Conservation (phyloP, 345 rosid genomes). For the Clarkia xantiana region DNA sequence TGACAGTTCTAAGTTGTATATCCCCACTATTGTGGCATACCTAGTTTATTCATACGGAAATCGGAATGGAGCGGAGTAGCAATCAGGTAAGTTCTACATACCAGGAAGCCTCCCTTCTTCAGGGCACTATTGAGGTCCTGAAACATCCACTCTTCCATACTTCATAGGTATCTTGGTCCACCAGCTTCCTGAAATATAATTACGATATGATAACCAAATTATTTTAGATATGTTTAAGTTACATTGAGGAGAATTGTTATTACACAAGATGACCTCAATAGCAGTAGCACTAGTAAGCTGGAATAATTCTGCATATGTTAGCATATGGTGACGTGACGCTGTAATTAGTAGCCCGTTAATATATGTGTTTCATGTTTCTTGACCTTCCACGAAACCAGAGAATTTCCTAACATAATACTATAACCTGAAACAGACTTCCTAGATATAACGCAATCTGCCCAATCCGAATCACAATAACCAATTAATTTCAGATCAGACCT, state of each 20-base stretch:
- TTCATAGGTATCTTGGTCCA: conserved; percentile 82
- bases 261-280: conserved; percentile 44
- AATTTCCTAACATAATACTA: too few species aligned
- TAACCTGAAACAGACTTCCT: too few species aligned
- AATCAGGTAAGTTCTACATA: conserved; percentile 18
- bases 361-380: too few species aligned
- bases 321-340: too few species aligned
- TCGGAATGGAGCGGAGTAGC: background rate
- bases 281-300: conserved; percentile 95
- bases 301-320: conserved; percentile 85
- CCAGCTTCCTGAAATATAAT: conserved; percentile 71
- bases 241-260: background rate
- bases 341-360: too few species aligned
- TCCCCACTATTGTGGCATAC: too few species aligned
- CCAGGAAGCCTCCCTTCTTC: conserved; percentile 99
- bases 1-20: background rate
- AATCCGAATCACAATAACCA: too few species aligned
- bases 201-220: background rate
- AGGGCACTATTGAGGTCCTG: conserved; percentile 65
- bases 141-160: conserved; percentile 82
- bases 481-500: too few species aligned
- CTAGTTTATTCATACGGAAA: background rate
- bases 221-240: background rate
- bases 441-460: too few species aligned
- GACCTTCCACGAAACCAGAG: too few species aligned